Conservation (phyloP, 2,329 filamentous ascomycete genomes). For the Colletotrichum destructivum region DNA sequence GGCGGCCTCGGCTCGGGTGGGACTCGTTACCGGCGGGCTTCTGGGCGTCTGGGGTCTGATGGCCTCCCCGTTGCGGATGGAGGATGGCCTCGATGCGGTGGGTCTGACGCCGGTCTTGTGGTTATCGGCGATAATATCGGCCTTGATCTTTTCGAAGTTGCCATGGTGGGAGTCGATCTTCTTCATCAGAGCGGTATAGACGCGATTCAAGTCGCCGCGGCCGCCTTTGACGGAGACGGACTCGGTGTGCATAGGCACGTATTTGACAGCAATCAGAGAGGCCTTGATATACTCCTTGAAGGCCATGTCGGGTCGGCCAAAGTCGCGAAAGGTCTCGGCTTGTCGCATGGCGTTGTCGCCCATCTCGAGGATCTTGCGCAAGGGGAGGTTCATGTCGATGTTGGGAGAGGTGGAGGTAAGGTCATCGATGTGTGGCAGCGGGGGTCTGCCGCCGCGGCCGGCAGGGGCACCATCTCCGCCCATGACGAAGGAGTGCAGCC, state of each 20-base stretch:
- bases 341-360: slow-evolving; percentile 69
- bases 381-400: slow-evolving; percentile 64
- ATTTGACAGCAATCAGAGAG: slow-evolving; percentile 82
- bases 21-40: slow-evolving; percentile 42
- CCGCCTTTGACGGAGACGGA: slow-evolving; percentile 76
- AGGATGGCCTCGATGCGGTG: slow-evolving; percentile 42
- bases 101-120: slow-evolving; percentile 71
- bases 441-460: slow-evolving; percentile 49
- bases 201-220: slow-evolving; percentile 61
- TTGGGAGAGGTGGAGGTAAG: slow-evolving; percentile 63
- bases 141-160: slow-evolving; percentile 71
- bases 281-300: slow-evolving; percentile 89
- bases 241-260: slow-evolving; percentile 83
- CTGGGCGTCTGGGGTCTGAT: slow-evolving; percentile 32
- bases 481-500: slow-evolving; percentile 40
- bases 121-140: slow-evolving; percentile 75
- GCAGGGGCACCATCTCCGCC: slow-evolving; percentile 37
- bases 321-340: slow-evolving; percentile 74
- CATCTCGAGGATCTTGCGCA: slow-evolving; percentile 67
- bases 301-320: slow-evolving; percentile 79
- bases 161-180: slow-evolving; percentile 64
- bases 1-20: slow-evolving; percentile 18
- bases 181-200: slow-evolving; percentile 66
- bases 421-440: slow-evolving; percentile 69
- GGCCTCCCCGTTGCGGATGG: slow-evolving; percentile 26